Evolutionary conservation across 2,329 filamentous ascomycete species (phyloP).

Genomic region (Xylaria sp.): DNA sequence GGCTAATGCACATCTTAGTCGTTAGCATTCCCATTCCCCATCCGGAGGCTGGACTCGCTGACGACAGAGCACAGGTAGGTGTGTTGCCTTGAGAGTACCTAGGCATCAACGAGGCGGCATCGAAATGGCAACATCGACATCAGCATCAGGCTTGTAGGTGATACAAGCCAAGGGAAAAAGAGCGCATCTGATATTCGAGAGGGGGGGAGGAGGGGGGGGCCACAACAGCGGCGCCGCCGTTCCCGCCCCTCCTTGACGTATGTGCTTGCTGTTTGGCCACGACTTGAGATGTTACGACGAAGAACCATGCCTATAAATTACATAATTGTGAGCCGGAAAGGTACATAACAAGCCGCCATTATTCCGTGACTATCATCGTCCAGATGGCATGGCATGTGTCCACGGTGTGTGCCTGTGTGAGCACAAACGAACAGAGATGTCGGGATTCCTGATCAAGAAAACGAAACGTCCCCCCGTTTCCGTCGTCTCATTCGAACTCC

Average conservation of each 20-base stretch:
- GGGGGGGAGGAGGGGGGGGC: neutral
- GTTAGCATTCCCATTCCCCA: neutral
- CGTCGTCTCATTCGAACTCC: neutral
- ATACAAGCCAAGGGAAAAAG: neutral
- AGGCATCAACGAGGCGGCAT: neutral
- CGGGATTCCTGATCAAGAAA: conserved; percentile 8
- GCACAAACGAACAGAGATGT: neutral
- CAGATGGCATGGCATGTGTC: too few relatives aligned
- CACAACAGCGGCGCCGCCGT: conserved; percentile 6
- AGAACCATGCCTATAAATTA: neutral
- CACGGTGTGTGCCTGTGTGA: neutral
- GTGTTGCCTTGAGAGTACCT: neutral
- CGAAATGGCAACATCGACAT: neutral
- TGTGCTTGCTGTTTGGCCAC: neutral
- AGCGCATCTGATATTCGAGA: neutral
- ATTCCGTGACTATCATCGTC: too few relatives aligned
- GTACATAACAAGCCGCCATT: neutral
- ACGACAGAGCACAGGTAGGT: neutral
- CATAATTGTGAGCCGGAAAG: neutral
- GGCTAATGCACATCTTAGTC: neutral
- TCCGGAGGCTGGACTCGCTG: neutral
- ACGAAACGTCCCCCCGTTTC: neutral
- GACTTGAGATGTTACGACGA: conserved; percentile 4
- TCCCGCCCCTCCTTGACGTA: conserved; percentile 5
- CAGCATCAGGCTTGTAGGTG: neutral